Percentiles rank a stretch among this genome's conserved stretches.
phyloP scores from a whole-genome alignment of 768 basidiomycete genomes.

The Termitomyces sp. region DNA sequence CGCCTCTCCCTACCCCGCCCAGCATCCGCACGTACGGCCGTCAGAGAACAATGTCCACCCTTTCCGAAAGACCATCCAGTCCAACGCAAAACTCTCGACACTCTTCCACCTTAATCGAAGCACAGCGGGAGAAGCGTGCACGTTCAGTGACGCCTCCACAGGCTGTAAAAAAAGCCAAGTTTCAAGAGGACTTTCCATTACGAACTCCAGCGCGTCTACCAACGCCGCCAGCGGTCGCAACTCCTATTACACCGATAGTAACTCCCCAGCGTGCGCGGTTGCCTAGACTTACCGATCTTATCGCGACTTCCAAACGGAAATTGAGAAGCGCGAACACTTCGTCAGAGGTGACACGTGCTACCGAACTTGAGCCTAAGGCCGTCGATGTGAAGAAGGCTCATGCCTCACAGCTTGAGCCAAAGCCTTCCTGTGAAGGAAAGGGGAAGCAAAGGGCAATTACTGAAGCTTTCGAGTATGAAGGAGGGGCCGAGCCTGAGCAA shows the following conservation, averaged over 20 bases:
- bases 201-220: conserved; percentile 13
- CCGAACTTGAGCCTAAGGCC: background rate
- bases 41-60: conserved; percentile 7
- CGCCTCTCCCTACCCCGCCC: conserved; percentile 19
- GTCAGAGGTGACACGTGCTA: background rate
- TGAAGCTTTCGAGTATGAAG: background rate
- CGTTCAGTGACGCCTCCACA: conserved; percentile 12
- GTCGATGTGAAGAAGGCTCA: background rate
- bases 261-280: conserved; percentile 20
- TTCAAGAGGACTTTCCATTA: background rate
- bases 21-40: conserved; percentile 17
- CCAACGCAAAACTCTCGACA: conserved; percentile 1
- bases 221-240: conserved; percentile 16
- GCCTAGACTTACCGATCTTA: conserved; percentile 38
- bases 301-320: conserved; percentile 31
- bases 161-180: conserved; percentile 14
- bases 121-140: conserved; percentile 10
- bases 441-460: background rate
- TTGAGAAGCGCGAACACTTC: background rate
- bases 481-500: background rate
- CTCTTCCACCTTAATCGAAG: background rate
- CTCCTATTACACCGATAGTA: conserved; percentile 20
- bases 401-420: background rate
- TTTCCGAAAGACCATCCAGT: conserved; percentile 10
- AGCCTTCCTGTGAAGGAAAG: background rate